Evolutionary conservation across 441 rosid genomes (phyloP), one percentile per base, ranked within the genome.

Genomic region (Eutrema salsugineum): DNA sequence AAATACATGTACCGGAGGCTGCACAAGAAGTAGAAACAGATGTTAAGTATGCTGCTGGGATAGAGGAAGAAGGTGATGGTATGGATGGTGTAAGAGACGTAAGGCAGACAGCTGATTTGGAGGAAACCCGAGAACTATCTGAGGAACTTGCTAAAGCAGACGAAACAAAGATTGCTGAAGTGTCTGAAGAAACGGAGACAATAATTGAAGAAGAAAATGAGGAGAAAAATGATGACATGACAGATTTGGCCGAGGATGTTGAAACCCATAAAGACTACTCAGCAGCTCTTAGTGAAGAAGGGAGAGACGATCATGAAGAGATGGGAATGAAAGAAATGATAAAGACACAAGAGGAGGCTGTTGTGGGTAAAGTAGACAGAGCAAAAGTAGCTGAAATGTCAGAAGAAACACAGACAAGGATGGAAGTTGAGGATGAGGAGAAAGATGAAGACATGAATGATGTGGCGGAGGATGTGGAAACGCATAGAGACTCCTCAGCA

Each of bases 281-380:
- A 28, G 38, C 36, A 40, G 80, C 55, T 66, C 75, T 71, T 65
- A 56, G 36, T 17, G 68, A 48, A 38, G 81, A 73, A 51, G 77
- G 54, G 42, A 77, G 17, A 42, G 82, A 80, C 33, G 55, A 55
- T 48, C 73, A 39, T 53, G 83, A 74, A 5, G 71, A 65, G 61
- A 75, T 20, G 49, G 83, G 63, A 28, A 68, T 72, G 43, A 16
- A 53, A 48, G 77, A 17, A 66, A 16, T 56, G 58, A 63, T 75
- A 49, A 88, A 63, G 66, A 69, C 71, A 53, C 84, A 38, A 27
- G 72, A 59, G 72, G 81, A 77, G 77, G 28, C 55, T 68, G 50
- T 40, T 68, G 20, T 24, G 65, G 82, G 63, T 61, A 35, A 50
- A 55, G 65, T 17, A 33, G 72, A 53, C 14, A 58, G 30, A 55